These are phyloP conservation scores for Jatropha multifida DNA, from an alignment of 441 rosid species.

Conservation along the genomic window DNA sequence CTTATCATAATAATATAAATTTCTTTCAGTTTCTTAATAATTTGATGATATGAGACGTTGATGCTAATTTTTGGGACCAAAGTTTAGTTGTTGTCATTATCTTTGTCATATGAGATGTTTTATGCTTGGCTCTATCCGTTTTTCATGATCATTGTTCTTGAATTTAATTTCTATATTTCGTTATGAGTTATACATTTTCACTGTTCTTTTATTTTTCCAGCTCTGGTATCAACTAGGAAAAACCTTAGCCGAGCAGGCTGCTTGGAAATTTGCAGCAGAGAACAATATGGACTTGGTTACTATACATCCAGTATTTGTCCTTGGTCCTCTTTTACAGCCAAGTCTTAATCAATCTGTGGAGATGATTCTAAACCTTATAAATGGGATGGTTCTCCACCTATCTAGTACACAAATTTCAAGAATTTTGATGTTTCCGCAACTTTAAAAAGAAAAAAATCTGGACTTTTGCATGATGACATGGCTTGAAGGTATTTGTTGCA, in stretches of 20 bases:
- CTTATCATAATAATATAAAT: too few relatives aligned
- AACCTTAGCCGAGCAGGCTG: constrained; percentile 75
- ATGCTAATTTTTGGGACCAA: too few relatives aligned
- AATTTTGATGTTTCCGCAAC: neutral
- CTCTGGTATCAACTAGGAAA: constrained; percentile 75
- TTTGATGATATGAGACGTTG: too few relatives aligned
- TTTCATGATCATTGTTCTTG: too few relatives aligned
- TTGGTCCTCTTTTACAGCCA: constrained; percentile 65
- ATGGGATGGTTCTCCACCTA: neutral
- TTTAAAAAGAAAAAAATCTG: neutral
- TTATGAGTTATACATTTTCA: neutral
- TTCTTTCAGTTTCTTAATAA: too few relatives aligned
- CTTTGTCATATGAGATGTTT: too few relatives aligned
- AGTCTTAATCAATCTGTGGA: constrained; percentile 42
- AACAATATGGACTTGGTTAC: constrained; percentile 67
- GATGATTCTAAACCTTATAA: constrained; percentile 40
- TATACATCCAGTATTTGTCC: constrained; percentile 62
- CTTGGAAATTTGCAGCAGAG: constrained; percentile 60
- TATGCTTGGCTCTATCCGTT: too few relatives aligned
- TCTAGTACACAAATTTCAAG: too few relatives aligned
- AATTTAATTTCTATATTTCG: neutral
- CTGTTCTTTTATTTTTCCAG: constrained; percentile 29
- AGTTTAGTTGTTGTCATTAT: too few relatives aligned
- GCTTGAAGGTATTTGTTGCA: constrained; percentile 12
- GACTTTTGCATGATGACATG: neutral